Conservation (phyloP, 176 grass and related monocot genomes). For the Avena atlantica region DNA sequence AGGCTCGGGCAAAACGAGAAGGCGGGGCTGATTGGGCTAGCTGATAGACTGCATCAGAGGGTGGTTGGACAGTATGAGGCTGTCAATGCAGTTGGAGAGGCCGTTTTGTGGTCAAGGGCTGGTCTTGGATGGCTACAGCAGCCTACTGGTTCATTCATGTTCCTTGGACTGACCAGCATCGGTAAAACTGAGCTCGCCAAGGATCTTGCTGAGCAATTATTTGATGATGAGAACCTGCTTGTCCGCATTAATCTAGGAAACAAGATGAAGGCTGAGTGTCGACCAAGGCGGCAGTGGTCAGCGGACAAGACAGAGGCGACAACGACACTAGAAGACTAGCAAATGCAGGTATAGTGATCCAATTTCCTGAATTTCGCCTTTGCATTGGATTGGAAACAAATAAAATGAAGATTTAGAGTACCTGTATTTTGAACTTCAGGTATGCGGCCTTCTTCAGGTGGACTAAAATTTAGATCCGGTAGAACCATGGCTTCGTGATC, state of each 20-base stretch:
- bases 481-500: no score
- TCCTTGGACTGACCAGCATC: constrained; percentile 83
- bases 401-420: no score
- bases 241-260: constrained; percentile 52
- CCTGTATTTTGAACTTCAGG: no score
- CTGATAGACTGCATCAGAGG: constrained; percentile 71
- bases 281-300: no score
- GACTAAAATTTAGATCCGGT: no score
- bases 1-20: constrained; percentile 88
- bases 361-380: no score
- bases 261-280: no score
- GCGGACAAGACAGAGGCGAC: no score
- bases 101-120: constrained; percentile 79
- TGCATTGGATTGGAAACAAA: no score
- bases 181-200: constrained; percentile 98
- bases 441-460: no score
- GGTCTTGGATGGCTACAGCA: constrained; percentile 86
- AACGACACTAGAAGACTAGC: no score
- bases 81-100: constrained; percentile 79
- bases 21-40: constrained; percentile 62
- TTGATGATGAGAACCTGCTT: constrained; percentile 94
- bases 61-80: constrained; percentile 64
- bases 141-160: constrained; percentile 91
- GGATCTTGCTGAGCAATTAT: constrained; percentile 87
- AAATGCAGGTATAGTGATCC: no score